Evolutionary conservation across 371 early-diverging fungal genomes (phyloP).

Genomic region (Apophysomyces variabilis): DNA sequence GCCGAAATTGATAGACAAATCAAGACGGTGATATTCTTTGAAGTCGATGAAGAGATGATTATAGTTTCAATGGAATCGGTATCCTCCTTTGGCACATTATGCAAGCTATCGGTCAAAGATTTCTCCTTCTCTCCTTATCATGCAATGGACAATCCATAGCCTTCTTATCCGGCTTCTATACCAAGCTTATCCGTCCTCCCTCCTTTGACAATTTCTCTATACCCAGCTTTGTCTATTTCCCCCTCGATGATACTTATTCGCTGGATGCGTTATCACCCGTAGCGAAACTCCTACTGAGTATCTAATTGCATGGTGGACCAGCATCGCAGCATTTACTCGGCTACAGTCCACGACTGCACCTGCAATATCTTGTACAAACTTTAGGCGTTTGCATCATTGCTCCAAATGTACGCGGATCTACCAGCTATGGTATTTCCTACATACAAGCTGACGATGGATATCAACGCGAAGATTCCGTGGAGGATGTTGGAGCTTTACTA

Average conservation of each 20-base stretch:
- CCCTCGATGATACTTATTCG: neutral
- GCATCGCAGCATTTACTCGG: slow-evolving; percentile 23
- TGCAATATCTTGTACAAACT: slow-evolving; percentile 24
- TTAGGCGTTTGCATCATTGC: slow-evolving; percentile 24
- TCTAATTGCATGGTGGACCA: slow-evolving; percentile 31
- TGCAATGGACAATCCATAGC: neutral
- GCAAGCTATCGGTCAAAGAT: slow-evolving; percentile 2
- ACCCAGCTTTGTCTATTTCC: slow-evolving; percentile 27
- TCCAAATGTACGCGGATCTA: slow-evolving; percentile 31
- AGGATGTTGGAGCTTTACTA: slow-evolving; percentile 26
- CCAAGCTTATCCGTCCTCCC: neutral
- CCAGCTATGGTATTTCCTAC: slow-evolving; percentile 24
- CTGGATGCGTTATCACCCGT: neutral
- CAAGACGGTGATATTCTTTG: neutral
- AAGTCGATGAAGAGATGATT: neutral
- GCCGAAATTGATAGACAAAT: slow-evolving; percentile 1
- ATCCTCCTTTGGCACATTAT: slow-evolving; percentile 8
- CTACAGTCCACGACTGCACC: slow-evolving; percentile 25
- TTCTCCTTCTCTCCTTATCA: neutral
- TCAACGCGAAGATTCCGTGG: slow-evolving; percentile 28
- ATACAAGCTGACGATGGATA: slow-evolving; percentile 24
- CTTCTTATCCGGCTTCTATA: neutral
- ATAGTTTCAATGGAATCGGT: slow-evolving; percentile 13
- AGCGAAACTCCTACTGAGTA: slow-evolving; percentile 24
- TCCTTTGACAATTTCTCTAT: slow-evolving; percentile 13